Evolutionary conservation across 306 rosid species (phyloP).

Genomic region (Oemleria cerasiformis): DNA sequence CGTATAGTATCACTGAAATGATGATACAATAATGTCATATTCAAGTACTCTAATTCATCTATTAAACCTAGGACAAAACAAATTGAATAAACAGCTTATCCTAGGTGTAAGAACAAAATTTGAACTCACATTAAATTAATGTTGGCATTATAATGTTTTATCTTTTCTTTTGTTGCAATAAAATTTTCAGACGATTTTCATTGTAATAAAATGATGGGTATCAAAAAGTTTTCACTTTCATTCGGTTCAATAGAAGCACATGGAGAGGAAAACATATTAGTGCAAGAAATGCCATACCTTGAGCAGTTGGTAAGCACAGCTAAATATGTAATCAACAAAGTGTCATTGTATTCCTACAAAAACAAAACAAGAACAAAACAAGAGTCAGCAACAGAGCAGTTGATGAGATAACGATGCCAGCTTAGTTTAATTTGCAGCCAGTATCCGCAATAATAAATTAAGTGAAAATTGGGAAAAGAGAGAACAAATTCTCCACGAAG

Average conservation of each 20-base stretch:
- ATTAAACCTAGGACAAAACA: not conserved
- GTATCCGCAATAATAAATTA: not conserved
- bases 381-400: conserved; percentile 4
- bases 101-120: not conserved
- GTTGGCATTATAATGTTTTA: not conserved
- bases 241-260: not conserved
- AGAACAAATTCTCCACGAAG: not conserved
- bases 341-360: conserved; percentile 84
- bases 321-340: conserved; percentile 75
- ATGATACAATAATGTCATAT: not conserved
- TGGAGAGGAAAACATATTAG: not conserved
- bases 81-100: not conserved
- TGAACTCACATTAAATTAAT: not conserved
- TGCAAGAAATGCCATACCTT: conserved; percentile 50
- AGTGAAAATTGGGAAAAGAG: not conserved
- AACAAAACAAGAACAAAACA: conserved; percentile 15
- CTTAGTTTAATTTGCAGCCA: not conserved
- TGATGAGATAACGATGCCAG: not conserved
- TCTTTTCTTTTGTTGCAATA: not conserved
- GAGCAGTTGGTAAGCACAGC: conserved; percentile 97
- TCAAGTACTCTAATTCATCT: not conserved
- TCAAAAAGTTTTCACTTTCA: not conserved
- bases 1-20: not conserved
- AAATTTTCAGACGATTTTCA: not conserved
- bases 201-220: not conserved